Evolutionary conservation across 306 rosid genomes (phyloP).

Genomic region (Glycine soja): DNA sequence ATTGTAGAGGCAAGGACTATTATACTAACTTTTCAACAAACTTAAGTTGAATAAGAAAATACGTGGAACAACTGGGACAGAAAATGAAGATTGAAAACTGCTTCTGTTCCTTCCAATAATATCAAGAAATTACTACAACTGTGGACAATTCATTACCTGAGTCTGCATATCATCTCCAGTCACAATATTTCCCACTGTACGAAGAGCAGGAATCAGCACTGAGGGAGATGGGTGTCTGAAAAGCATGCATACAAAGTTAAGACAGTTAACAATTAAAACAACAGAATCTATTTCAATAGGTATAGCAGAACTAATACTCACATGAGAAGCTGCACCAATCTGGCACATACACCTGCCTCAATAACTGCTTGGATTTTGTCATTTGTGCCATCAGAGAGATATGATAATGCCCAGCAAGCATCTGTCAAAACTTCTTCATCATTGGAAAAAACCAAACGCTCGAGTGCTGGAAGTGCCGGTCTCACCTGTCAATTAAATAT

Average conservation of each 20-base stretch:
- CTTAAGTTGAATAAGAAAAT: neutral
- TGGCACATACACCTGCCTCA: conserved; percentile 71
- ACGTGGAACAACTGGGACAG: conserved; percentile 22
- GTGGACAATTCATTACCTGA: conserved; percentile 61
- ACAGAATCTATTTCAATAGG: neutral
- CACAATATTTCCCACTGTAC: conserved; percentile 85
- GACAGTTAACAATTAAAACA: neutral
- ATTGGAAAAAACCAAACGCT: too few species aligned
- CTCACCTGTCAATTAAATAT: too few species aligned
- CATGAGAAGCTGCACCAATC: conserved; percentile 80
- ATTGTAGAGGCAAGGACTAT: too few species aligned
- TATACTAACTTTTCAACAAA: conserved; percentile 1
- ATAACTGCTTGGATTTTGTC: conserved; percentile 87
- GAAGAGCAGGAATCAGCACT: conserved; percentile 80
- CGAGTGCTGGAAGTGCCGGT: too few species aligned
- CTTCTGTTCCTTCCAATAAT: neutral
- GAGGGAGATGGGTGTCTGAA: conserved; percentile 79
- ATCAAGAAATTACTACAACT: neutral
- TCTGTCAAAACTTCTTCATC: too few species aligned
- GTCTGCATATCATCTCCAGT: conserved; percentile 89
- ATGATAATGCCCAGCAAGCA: too few species aligned
- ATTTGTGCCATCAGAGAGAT: conserved; percentile 4
- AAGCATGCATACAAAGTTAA: conserved; percentile 16
- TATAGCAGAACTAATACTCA: conserved; percentile 50
- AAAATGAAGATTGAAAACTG: neutral